Conservation (phyloP, 176 grass and related monocot genomes). For the Stipa capillata region DNA sequence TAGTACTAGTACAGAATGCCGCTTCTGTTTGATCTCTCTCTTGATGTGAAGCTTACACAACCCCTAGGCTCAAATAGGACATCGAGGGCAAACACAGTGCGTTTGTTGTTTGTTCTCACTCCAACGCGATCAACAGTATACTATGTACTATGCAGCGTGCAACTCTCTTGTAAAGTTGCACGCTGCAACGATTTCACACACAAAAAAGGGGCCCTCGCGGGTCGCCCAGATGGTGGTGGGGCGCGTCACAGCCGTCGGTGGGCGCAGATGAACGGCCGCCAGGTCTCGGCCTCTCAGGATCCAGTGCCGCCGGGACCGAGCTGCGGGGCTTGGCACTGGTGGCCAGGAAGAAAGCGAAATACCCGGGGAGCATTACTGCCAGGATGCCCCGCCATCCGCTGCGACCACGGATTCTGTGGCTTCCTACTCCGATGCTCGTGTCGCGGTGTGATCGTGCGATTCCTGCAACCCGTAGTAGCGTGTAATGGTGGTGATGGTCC, state of each 20-base stretch:
- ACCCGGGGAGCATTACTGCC: slow-evolving; percentile 28
- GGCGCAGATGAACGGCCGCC: not conserved
- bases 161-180: too few species aligned
- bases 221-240: too few species aligned
- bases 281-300: not conserved
- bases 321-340: not conserved
- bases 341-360: slow-evolving; percentile 24
- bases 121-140: too few species aligned
- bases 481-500: not conserved
- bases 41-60: too few species aligned
- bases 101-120: too few species aligned
- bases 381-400: not conserved
- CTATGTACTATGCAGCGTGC: too few species aligned
- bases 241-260: not conserved
- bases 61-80: too few species aligned
- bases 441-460: not conserved
- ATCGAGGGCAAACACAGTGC: too few species aligned
- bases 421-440: not conserved
- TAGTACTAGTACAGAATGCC: too few species aligned
- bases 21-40: too few species aligned
- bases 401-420: not conserved
- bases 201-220: not conserved
- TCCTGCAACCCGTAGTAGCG: not conserved
- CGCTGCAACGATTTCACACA: too few species aligned
- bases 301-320: not conserved